A percentile compares a stretch with the other conserved stretches of the same genome.
These are phyloP conservation scores for Elasticomyces elasticus DNA, from an alignment of 495 filamentous ascomycete genomes.

Conservation along the genomic window DNA sequence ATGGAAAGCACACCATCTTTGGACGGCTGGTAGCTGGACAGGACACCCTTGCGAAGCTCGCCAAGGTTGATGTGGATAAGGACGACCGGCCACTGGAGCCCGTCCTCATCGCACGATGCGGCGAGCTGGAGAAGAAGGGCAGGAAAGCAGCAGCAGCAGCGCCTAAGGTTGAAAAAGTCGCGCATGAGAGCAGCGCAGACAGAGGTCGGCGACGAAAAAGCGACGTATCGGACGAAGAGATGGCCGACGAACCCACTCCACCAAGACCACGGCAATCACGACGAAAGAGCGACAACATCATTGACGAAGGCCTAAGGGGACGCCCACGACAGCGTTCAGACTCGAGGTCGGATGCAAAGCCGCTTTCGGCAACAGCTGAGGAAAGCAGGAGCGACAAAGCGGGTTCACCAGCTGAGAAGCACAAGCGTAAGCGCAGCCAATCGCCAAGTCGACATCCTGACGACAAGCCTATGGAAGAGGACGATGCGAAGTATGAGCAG, in stretches of 20 bases:
- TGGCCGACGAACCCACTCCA: constrained; percentile 5
- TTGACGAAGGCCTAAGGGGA: constrained; percentile 28
- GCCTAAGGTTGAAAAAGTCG: background rate
- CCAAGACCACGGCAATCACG: constrained; percentile 5
- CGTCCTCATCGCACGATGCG: constrained; percentile 32
- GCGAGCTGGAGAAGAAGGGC: constrained; percentile 32
- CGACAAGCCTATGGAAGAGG: background rate
- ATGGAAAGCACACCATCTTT: constrained; percentile 36
- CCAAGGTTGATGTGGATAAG: constrained; percentile 31
- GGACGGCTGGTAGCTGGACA: constrained; percentile 34
- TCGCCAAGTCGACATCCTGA: constrained; percentile 20
- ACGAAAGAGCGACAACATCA: constrained; percentile 23
- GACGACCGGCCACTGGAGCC: constrained; percentile 30
- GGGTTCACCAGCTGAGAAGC: constrained; percentile 12
- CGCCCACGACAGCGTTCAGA: constrained; percentile 25
- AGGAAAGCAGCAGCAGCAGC: constrained; percentile 14
- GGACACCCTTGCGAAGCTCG: constrained; percentile 29
- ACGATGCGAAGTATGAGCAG: constrained; percentile 3
- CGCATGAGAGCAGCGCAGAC: background rate
- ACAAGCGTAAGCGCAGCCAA: constrained; percentile 22
- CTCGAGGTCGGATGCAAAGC: constrained; percentile 10
- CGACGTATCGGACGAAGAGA: constrained; percentile 14
- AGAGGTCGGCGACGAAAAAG: constrained; percentile 14
- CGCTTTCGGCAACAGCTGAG: constrained; percentile 5
- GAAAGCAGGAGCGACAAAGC: constrained; percentile 3